Conservation (phyloP, 768 basidiomycete species). For the Dendrothele bispora region DNA sequence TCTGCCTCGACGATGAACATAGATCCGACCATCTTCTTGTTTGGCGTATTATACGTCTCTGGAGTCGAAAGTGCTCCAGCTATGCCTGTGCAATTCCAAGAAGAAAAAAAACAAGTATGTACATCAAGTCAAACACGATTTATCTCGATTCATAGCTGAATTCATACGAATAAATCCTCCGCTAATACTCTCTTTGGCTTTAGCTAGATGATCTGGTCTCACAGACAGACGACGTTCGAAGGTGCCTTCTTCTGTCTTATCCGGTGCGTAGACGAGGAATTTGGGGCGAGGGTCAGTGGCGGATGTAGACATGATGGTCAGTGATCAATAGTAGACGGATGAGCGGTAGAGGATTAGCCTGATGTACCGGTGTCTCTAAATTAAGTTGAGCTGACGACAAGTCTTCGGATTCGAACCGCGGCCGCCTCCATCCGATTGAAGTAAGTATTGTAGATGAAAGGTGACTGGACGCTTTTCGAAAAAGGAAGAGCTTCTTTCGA, state of each 20-base stretch:
- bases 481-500: too few species aligned
- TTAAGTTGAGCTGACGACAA: too few species aligned
- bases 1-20: constrained; percentile 54
- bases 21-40: constrained; percentile 64
- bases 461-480: too few species aligned
- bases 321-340: too few species aligned
- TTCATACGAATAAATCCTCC: constrained; percentile 53
- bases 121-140: too few species aligned
- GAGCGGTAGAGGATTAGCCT: too few species aligned
- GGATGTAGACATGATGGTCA: constrained; percentile 16
- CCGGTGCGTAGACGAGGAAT: constrained; percentile 68
- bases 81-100: constrained; percentile 52
- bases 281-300: constrained; percentile 24
- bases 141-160: too few species aligned
- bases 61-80: constrained; percentile 61
- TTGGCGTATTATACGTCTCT: constrained; percentile 45
- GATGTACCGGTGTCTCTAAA: too few species aligned
- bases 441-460: background rate
- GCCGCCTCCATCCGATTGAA: background rate
- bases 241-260: constrained; percentile 58
- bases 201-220: constrained; percentile 49
- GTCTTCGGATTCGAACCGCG: too few species aligned
- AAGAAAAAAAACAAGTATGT: too few species aligned
- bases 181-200: constrained; percentile 38
- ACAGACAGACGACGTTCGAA: constrained; percentile 58